A percentile compares a stretch with the other conserved stretches of the same genome.
phyloP scores from a whole-genome alignment of 345 rosid genomes.

The Dovyalis caffra region DNA sequence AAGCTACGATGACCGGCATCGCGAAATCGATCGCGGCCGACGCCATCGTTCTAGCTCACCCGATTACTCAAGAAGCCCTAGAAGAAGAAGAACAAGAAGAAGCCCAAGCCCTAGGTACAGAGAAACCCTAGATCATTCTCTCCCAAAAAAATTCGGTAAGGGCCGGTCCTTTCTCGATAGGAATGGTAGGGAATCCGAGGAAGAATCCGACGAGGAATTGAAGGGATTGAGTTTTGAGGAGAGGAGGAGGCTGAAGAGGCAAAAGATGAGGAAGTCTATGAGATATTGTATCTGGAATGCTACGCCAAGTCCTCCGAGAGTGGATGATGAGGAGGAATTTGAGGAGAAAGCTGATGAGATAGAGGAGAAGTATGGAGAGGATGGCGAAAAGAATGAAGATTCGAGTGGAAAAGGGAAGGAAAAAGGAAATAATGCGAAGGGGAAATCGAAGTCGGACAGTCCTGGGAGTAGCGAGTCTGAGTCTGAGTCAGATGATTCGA shows the following conservation, averaged over 20 bases:
- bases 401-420: slow-evolving; percentile 36
- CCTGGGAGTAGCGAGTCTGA: slow-evolving; percentile 31
- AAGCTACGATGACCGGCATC: slow-evolving; percentile 28
- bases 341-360: slow-evolving; percentile 42
- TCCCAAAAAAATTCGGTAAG: slow-evolving; percentile 21
- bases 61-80: slow-evolving; percentile 4
- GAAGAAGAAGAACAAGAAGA: slow-evolving; percentile 15
- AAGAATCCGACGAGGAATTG: slow-evolving; percentile 88
- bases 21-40: slow-evolving; percentile 14
- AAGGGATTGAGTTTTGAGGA: slow-evolving; percentile 78
- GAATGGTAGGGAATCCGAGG: slow-evolving; percentile 40
- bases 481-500: slow-evolving; percentile 36
- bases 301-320: slow-evolving; percentile 81
- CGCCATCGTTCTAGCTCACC: slow-evolving; percentile 18
- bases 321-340: slow-evolving; percentile 33
- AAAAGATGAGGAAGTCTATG: slow-evolving; percentile 69
- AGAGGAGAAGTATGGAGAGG: slow-evolving; percentile 34
- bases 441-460: slow-evolving; percentile 29
- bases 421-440: slow-evolving; percentile 21
- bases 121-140: slow-evolving; percentile 16
- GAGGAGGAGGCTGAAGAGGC: slow-evolving; percentile 78
- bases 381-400: slow-evolving; percentile 27
- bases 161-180: slow-evolving; percentile 17
- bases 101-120: slow-evolving; percentile 23
- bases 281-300: slow-evolving; percentile 64